Evolutionary conservation across 352 stramenopile genomes (phyloP), one percentile per base, ranked within the genome.

Genomic region (Pythium dissimile): DNA sequence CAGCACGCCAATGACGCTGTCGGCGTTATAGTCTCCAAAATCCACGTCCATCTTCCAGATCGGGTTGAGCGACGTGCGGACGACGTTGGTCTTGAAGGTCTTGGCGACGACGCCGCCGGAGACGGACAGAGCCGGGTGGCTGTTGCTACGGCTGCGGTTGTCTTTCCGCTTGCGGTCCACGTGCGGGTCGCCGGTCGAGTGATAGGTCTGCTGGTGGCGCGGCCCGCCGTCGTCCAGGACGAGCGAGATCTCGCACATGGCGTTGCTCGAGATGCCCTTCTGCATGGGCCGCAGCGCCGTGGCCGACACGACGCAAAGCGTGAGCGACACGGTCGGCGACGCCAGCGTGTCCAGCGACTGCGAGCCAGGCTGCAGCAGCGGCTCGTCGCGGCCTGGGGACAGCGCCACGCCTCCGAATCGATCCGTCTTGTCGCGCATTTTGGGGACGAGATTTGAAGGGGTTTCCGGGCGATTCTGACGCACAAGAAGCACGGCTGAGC

Each of bases 21-120:
- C 77, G 7, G 67, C 77, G 58, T 89, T 78, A 18, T 88, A 76
- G 56, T 89, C 78, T 23, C 81, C 81, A 66, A 91, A 91, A 62
- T 91, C 81, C 39, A 88, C 77, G 55, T 89, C 77, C 41, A 91
- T 79, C 61, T 89, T 86, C 81, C 81, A 91, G 47, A 89, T 86
- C 31, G 81, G 81, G 59, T 91, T 89, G 20, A 91, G 70, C 35
- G 81, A 85, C 46, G 71, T 87, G 70, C 83, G 84, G 47, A 89
- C 70, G 35, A 89, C 57, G 31, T 66, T 74, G 21, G 75, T 82
- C 46, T 72, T 72, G 52, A 88, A 80, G 9, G 70, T 67, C 38
- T 86, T 86, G 26, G 71, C 72, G 27, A 46, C 15, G 31, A 75
- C 28, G 37, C 55, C 65, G 37, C 77, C 55, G 23, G 34, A 26